phyloP scores from a whole-genome alignment of 257 asterid genomes.

The Rubia yunnanensis region DNA sequence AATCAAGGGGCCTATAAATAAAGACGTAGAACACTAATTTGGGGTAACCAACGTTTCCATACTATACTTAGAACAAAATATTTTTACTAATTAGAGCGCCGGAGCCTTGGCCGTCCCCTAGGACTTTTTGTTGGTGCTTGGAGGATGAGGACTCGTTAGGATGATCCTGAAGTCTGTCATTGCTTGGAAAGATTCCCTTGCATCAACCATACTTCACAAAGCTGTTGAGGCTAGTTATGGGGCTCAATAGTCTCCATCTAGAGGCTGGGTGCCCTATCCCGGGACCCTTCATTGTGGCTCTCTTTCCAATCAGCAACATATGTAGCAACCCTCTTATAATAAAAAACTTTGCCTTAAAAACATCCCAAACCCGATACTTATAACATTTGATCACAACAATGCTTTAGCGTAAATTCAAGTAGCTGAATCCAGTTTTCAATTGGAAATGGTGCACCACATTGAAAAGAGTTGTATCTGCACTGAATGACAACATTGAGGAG shows the following conservation, averaged over 20 bases:
- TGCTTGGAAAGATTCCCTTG: no score
- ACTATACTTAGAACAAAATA: no score
- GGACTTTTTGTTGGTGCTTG: no score
- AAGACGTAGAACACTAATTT: no score
- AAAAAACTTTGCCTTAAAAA: slow-evolving; percentile 70
- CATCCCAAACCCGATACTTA: slow-evolving; percentile 94
- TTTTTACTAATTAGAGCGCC: no score
- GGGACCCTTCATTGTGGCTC: slow-evolving; percentile 86
- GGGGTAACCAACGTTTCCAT: no score
- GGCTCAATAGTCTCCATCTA: slow-evolving; percentile 97
- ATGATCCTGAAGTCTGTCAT: no score
- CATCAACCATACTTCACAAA: slow-evolving; percentile 95
- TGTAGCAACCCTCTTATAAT: slow-evolving; percentile 87
- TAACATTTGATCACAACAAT: slow-evolving; percentile 64
- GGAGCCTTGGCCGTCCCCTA: no score
- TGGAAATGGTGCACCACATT: slow-evolving; percentile 87
- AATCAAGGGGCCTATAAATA: no score
- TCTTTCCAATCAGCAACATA: slow-evolving; percentile 89
- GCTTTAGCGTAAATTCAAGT: slow-evolving; percentile 50
- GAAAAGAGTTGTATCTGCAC: slow-evolving; percentile 57
- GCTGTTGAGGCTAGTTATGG: slow-evolving; percentile 66
- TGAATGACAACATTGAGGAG: no score
- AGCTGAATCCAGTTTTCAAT: slow-evolving; percentile 47
- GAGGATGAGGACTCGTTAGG: no score
- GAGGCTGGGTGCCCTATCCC: slow-evolving; percentile 91